Evolutionary conservation across 345 rosid genomes (phyloP).

Genomic region (Eutrema japonicum): DNA sequence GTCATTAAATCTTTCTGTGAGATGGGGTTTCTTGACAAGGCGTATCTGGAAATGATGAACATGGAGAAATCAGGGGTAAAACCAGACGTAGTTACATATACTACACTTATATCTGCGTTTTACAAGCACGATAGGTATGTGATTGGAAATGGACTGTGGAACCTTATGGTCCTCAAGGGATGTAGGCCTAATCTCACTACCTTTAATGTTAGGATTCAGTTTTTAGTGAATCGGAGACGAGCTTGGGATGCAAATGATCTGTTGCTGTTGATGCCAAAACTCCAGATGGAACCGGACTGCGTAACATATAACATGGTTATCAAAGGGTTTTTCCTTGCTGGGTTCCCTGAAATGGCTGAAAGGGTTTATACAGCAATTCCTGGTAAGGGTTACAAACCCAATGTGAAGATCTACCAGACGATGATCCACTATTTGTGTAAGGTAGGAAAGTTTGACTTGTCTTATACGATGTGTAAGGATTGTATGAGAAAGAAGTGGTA

Average conservation of each 20-base stretch:
- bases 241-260: slow-evolving; percentile 77
- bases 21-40: slow-evolving; percentile 59
- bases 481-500: slow-evolving; percentile 70
- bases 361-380: slow-evolving; percentile 69
- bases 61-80: slow-evolving; percentile 62
- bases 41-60: slow-evolving; percentile 56
- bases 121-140: slow-evolving; percentile 57
- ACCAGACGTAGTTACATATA: slow-evolving; percentile 76
- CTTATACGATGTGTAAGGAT: slow-evolving; percentile 73
- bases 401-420: slow-evolving; percentile 73
- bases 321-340: slow-evolving; percentile 73
- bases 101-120: slow-evolving; percentile 71
- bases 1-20: slow-evolving; percentile 63
- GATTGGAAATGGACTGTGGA: slow-evolving; percentile 83
- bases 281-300: slow-evolving; percentile 63
- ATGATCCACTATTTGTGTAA: slow-evolving; percentile 80
- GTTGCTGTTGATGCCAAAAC: slow-evolving; percentile 62
- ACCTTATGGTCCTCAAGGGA: slow-evolving; percentile 73
- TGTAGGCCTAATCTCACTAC: slow-evolving; percentile 76
- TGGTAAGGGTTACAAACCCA: slow-evolving; percentile 55
- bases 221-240: slow-evolving; percentile 58
- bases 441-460: slow-evolving; percentile 62
- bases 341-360: slow-evolving; percentile 77
- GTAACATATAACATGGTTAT: slow-evolving; percentile 78
- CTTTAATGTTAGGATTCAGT: slow-evolving; percentile 77